Percentiles rank a stretch among this genome's conserved stretches.
These are phyloP conservation scores for Suillus decipiens DNA, from an alignment of 768 basidiomycete species.

Conservation along the genomic window DNA sequence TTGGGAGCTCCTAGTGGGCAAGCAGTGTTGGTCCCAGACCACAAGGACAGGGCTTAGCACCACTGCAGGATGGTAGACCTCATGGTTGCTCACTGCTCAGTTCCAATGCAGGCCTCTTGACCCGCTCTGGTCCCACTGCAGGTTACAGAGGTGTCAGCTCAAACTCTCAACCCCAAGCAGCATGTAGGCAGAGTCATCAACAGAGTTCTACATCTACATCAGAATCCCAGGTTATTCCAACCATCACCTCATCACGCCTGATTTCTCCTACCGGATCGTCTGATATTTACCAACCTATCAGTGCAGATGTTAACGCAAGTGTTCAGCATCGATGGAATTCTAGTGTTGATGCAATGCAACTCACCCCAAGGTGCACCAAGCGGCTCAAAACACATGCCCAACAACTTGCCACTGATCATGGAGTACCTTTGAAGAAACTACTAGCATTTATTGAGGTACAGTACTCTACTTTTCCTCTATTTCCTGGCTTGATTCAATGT, in stretches of 20 bases:
- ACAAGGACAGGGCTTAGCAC: background rate
- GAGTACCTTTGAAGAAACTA: slow-evolving; percentile 4
- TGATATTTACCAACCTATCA: background rate
- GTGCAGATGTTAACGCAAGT: background rate
- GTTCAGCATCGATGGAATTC: slow-evolving; percentile 1
- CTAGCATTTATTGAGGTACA: slow-evolving; percentile 4
- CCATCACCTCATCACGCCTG: background rate
- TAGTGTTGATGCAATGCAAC: slow-evolving; percentile 4
- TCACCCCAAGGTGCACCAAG: slow-evolving; percentile 4
- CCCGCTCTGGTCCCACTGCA: background rate
- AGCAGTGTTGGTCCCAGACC: background rate
- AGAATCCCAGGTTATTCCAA: background rate
- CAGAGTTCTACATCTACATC: background rate
- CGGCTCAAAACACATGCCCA: background rate
- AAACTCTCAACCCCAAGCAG: background rate
- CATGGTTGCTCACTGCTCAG: background rate
- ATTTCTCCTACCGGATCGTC: background rate
- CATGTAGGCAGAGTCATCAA: background rate
- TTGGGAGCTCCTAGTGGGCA: background rate
- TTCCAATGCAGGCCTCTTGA: background rate
- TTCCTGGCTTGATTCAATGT: background rate
- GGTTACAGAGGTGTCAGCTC: background rate
- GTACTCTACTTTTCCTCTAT: background rate
- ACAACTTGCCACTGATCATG: too few species aligned
- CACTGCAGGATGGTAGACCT: background rate